Percentiles rank a stretch among this genome's conserved stretches.
Evolutionary conservation across 2,329 filamentous ascomycete genomes (phyloP).

Genomic region (Pyrenophora teres): DNA sequence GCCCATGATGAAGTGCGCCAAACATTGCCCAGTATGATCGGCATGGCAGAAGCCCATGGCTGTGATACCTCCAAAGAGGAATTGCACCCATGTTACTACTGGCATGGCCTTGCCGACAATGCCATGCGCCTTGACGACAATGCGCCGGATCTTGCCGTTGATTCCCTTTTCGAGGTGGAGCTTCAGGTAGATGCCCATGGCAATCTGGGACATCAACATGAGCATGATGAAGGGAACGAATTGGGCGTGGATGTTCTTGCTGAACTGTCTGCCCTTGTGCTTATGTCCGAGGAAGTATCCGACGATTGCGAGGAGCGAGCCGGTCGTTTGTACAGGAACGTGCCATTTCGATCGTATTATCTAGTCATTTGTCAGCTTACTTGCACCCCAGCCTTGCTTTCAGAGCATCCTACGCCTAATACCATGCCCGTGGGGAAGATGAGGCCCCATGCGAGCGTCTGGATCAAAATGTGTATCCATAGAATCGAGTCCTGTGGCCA

Average conservation of each 20-base stretch:
- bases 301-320: constrained; percentile 74
- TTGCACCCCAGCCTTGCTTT: too few relatives aligned
- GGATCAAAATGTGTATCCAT: constrained; percentile 92
- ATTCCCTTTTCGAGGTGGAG: constrained; percentile 86
- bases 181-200: constrained; percentile 83
- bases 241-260: constrained; percentile 69
- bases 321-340: constrained; percentile 81
- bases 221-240: constrained; percentile 84
- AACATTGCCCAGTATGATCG: constrained; percentile 89
- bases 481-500: constrained; percentile 70
- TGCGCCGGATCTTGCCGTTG: constrained; percentile 74
- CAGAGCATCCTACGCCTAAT: constrained; percentile 68
- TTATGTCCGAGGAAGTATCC: constrained; percentile 91
- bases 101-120: constrained; percentile 87
- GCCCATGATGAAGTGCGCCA: constrained; percentile 98
- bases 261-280: constrained; percentile 87
- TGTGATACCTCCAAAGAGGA: constrained; percentile 94
- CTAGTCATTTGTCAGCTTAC: constrained; percentile 51
- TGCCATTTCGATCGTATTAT: constrained; percentile 92
- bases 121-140: constrained; percentile 75
- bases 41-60: constrained; percentile 88
- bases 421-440: constrained; percentile 97
- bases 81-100: constrained; percentile 85
- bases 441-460: constrained; percentile 85
- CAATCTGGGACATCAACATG: constrained; percentile 75